A percentile compares a stretch with the other conserved stretches of the same genome.
phyloP scores from a whole-genome alignment of 108 stramenopile genomes.

The Fragilaria radians region DNA sequence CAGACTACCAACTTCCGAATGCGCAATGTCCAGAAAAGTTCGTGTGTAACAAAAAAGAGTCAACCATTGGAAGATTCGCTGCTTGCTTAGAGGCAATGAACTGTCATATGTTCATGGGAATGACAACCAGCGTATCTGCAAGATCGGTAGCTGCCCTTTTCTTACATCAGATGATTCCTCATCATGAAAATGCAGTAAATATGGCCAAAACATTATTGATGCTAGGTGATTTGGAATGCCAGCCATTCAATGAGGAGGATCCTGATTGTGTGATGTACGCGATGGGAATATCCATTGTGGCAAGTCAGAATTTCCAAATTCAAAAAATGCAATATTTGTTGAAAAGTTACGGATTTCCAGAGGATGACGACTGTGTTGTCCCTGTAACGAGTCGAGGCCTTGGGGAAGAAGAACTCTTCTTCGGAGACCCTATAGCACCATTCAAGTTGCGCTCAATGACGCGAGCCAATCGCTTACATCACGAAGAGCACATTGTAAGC shows the following conservation, averaged over 20 bases:
- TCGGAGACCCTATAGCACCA: no score
- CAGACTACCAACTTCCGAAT: constrained; percentile 40
- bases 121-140: constrained; percentile 36
- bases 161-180: constrained; percentile 90
- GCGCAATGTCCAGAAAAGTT: constrained; percentile 39
- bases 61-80: constrained; percentile 20
- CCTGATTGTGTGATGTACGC: constrained; percentile 37
- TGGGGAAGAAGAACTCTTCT: no score
- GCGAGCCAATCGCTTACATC: no score
- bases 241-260: constrained; percentile 36
- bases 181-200: constrained; percentile 90
- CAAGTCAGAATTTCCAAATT: constrained; percentile 75
- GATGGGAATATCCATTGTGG: constrained; percentile 55
- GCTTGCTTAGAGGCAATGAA: constrained; percentile 63
- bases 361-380: constrained; percentile 40
- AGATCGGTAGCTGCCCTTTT: constrained; percentile 31
- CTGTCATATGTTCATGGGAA: constrained; percentile 56
- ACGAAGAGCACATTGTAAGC: no score
- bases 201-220: constrained; percentile 62
- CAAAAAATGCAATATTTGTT: constrained; percentile 63
- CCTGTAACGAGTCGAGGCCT: no score
- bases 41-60: constrained; percentile 26
- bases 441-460: no score
- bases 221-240: constrained; percentile 23
- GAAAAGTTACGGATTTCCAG: constrained; percentile 23